A percentile compares a stretch with the other conserved stretches of the same genome.
phyloP scores from a whole-genome alignment of 1,284 basidiomycete genomes.

The Fomitiporia mediterranea region DNA sequence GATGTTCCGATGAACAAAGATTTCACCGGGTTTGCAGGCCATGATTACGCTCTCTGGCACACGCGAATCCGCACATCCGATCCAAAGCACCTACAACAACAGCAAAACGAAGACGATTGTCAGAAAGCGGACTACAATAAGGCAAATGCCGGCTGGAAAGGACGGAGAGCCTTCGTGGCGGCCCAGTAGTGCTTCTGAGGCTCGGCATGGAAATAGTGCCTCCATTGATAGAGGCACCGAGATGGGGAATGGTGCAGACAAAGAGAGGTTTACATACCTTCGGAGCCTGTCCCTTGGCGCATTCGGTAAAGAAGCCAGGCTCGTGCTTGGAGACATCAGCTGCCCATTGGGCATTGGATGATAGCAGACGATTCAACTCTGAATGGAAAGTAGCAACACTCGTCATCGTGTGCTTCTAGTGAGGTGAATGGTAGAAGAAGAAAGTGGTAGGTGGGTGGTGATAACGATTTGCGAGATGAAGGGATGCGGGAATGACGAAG shows the following conservation, averaged over 20 bases:
- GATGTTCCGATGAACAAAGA: slow-evolving; percentile 67
- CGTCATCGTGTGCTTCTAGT: slow-evolving; percentile 4
- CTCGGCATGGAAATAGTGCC: no score
- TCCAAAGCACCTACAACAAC: slow-evolving; percentile 56
- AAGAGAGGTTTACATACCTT: slow-evolving; percentile 41
- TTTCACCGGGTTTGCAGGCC: slow-evolving; percentile 55
- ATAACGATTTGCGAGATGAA: no score
- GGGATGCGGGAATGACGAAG: background rate
- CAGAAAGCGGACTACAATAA: background rate
- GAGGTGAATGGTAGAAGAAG: background rate
- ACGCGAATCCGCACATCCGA: slow-evolving; percentile 69
- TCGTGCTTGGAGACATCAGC: slow-evolving; percentile 48
- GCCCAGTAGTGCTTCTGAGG: no score
- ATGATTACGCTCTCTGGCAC: slow-evolving; percentile 57
- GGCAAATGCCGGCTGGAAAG: background rate
- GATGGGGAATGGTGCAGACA: background rate
- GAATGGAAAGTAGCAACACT: slow-evolving; percentile 21
- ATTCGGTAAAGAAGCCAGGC: slow-evolving; percentile 58
- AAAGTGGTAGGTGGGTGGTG: background rate
- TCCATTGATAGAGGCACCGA: no score
- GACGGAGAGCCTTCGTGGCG: background rate
- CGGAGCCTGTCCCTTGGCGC: slow-evolving; percentile 64
- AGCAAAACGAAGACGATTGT: slow-evolving; percentile 1
- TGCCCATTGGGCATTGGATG: slow-evolving; percentile 60
- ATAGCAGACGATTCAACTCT: slow-evolving; percentile 42